These are phyloP conservation scores for Trametes villosa DNA, from an alignment of 768 basidiomycete species.

Conservation along the genomic window DNA sequence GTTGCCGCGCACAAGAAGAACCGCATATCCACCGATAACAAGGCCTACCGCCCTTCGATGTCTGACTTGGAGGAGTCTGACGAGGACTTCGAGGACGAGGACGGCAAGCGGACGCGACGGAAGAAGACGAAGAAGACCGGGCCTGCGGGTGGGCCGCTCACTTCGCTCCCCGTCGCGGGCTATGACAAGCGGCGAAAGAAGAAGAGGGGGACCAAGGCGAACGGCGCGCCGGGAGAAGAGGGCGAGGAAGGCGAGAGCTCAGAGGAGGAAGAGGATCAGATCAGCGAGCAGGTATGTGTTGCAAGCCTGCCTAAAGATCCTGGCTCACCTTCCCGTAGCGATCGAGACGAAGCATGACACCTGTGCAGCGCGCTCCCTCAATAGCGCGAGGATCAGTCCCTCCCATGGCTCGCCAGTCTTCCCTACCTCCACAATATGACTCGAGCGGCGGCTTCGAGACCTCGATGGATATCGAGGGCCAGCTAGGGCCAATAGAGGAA, in stretches of 20 bases:
- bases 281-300: slow-evolving; percentile 47
- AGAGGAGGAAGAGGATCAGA: slow-evolving; percentile 45
- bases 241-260: slow-evolving; percentile 55
- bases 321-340: slow-evolving; percentile 15
- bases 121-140: slow-evolving; percentile 53
- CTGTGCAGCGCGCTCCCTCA: slow-evolving; percentile 23
- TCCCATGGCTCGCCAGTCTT: slow-evolving; percentile 38
- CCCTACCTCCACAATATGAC: slow-evolving; percentile 45
- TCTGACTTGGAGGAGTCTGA: slow-evolving; percentile 69
- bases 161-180: slow-evolving; percentile 67
- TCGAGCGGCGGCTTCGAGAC: slow-evolving; percentile 31
- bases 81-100: slow-evolving; percentile 59
- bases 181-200: slow-evolving; percentile 68
- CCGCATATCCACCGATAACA: slow-evolving; percentile 78
- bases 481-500: slow-evolving; percentile 68
- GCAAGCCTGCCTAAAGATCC: slow-evolving; percentile 4
- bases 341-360: slow-evolving; percentile 31
- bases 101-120: slow-evolving; percentile 53
- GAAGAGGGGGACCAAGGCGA: slow-evolving; percentile 44
- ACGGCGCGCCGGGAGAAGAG: slow-evolving; percentile 44
- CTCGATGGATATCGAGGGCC: slow-evolving; percentile 49
- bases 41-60: slow-evolving; percentile 72
- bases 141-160: slow-evolving; percentile 51
- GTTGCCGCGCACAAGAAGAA: slow-evolving; percentile 49
- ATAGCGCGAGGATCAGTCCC: slow-evolving; percentile 36